Base-by-base conservation (phyloP, 1,284 basidiomycete species). In the Hymenochaete sp. region DNA sequence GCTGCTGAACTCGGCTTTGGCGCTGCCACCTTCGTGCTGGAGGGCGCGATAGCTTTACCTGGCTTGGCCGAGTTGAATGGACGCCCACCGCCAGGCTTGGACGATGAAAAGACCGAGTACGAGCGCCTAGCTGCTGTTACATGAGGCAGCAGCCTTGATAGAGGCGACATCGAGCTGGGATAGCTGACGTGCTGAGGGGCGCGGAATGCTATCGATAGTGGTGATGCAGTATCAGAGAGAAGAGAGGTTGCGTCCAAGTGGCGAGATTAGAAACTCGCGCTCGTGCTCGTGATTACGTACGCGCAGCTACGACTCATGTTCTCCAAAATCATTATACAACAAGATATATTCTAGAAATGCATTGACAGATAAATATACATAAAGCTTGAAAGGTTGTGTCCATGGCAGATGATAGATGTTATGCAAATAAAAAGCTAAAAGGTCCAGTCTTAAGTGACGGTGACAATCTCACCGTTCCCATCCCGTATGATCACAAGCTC, bases 401-500 rank as follows among this genome's bases (percentile, higher is more conserved):
- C n/a, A n/a, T n/a, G n/a, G n/a, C n/a, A n/a, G n/a, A n/a, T n/a
- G n/a, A n/a, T n/a, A n/a, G n/a, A n/a, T n/a, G n/a, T n/a, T n/a
- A n/a, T n/a, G n/a, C n/a, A n/a, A n/a, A n/a, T n/a, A 28, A 33
- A 14, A 19, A 32, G 18, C 19, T 14, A 52, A 48, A 43, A 38
- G 8, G n/a, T 4, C 9, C 22, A 22, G 19, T 32, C 53, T 64
- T 62, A 85, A 11, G 90, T 92, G 33, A 93, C 84, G 24, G 81
- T 90, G 31, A 93, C 84, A 52, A 93, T 82, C 51, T 92, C 83
- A 0, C 90, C 90, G 60, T 77, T 77, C 10, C 87, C 86, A 57
- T 89, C 86, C 58, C 85, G 88, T 52, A 96, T 69, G 45, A 96
- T 86, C 21, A 96, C 91, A 4, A 95, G 65, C 59, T 96, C 92